These are phyloP conservation scores for Colletotrichum tanaceti DNA, from an alignment of 2,329 filamentous ascomycete species.

Conservation along the genomic window DNA sequence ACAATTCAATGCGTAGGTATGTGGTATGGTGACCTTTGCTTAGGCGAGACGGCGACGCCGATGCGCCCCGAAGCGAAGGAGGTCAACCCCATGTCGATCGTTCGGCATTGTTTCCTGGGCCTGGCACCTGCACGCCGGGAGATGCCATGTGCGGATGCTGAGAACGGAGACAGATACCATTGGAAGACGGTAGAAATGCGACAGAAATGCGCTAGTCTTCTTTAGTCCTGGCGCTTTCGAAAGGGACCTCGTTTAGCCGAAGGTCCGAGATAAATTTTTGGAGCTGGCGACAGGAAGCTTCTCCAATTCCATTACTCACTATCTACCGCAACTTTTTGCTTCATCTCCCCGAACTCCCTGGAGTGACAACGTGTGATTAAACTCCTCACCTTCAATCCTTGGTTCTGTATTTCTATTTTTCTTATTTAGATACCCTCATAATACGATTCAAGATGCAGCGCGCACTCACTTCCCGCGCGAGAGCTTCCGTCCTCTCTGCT, in stretches of 20 bases:
- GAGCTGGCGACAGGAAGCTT: conserved; percentile 42
- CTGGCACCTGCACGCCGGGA: too few species aligned
- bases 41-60: background rate
- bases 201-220: conserved; percentile 45
- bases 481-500: conserved; percentile 83
- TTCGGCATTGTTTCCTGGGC: conserved; percentile 16
- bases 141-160: conserved; percentile 40
- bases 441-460: conserved; percentile 82
- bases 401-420: conserved; percentile 47
- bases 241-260: conserved; percentile 56
- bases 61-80: conserved; percentile 7
- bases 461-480: conserved; percentile 83
- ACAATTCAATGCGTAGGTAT: background rate
- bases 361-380: conserved; percentile 45
- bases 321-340: conserved; percentile 43
- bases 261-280: conserved; percentile 57
- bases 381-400: conserved; percentile 47
- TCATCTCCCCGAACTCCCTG: conserved; percentile 44
- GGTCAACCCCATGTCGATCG: conserved; percentile 13
- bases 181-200: conserved; percentile 54
- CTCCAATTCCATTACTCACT: conserved; percentile 38
- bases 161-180: conserved; percentile 46
- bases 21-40: background rate
- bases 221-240: conserved; percentile 47
- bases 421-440: conserved; percentile 47